These are phyloP conservation scores for Harringtonia lauricola DNA, from an alignment of 2,329 filamentous ascomycete species.

Conservation along the genomic window DNA sequence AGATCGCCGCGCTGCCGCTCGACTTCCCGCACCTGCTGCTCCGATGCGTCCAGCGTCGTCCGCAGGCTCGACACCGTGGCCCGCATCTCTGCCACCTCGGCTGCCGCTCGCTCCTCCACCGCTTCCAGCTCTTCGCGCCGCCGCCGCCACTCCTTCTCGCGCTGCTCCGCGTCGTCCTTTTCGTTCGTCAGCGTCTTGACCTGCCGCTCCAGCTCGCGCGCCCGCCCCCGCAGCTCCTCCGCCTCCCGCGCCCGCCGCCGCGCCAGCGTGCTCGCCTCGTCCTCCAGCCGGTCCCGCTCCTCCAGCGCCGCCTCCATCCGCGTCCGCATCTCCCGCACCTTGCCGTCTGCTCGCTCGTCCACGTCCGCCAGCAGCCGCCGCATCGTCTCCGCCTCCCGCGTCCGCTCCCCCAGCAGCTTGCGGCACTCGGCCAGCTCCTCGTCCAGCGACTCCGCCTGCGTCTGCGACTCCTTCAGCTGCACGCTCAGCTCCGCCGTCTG, in stretches of 20 bases:
- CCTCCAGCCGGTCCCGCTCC: conserved; percentile 84
- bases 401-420: conserved; percentile 74
- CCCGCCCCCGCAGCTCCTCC: conserved; percentile 70
- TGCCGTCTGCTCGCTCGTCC: conserved; percentile 68
- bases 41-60: conserved; percentile 74
- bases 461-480: conserved; percentile 82
- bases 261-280: conserved; percentile 71
- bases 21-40: conserved; percentile 67
- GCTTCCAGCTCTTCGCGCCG: conserved; percentile 68
- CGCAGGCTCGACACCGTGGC: conserved; percentile 68
- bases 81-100: conserved; percentile 67
- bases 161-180: conserved; percentile 64
- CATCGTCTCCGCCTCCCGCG: conserved; percentile 91
- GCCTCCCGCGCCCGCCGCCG: conserved; percentile 70
- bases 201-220: conserved; percentile 72
- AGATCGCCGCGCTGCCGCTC: conserved; percentile 75
- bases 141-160: conserved; percentile 63
- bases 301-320: conserved; percentile 85
- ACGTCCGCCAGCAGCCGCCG: conserved; percentile 76
- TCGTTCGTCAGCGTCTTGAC: conserved; percentile 61
- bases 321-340: conserved; percentile 79
- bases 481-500: conserved; percentile 79
- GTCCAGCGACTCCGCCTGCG: conserved; percentile 74
- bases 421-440: conserved; percentile 88
- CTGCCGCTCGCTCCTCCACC: conserved; percentile 53